Base-by-base conservation (phyloP, 495 filamentous ascomycete species). In the Xylaria castorea region DNA sequence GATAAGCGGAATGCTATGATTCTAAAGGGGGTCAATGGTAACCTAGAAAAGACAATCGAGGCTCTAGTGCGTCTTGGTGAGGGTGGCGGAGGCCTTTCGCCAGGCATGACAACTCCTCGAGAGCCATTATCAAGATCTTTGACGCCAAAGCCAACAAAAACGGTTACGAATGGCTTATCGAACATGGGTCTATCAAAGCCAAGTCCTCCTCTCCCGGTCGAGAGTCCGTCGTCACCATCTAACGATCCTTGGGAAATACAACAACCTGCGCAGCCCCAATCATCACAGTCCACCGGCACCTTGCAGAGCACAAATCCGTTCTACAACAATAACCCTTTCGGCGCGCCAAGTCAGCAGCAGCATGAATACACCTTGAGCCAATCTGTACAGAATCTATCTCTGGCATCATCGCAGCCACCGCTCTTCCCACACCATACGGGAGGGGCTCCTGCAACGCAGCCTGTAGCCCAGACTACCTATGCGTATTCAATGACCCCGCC, bases 341-440 rank as follows among this genome's bases (percentile, higher is more conserved):
- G 83, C 22, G 65, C 81, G 44, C 83, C 81, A 11, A 78, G 72
- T 46, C 86, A 85, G 65, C 83, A 84, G 68, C 83, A 84, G 70
- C 72, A 77, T 50, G 77, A 82, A 22, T 78, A 82, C 40, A 83
- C 79, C 20, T 75, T 94, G 27, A 89, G 92, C 70, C 85, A 88
- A 68, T 90, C 92, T 6, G 91, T 95, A 77, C 91, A 93, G 79
- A 89, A 88, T 71, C 83, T 95, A 76, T 88, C 91, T n/a, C 81
- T 95, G 22, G 87, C 90, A 20, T 76, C 82, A 20, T 84, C 89
- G 2, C 88, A 88, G 74, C 90, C 90, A 74, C 89, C 91, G 20
- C 84, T 97, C 40, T 96, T 95, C 77, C 93, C 94, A 0, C 89
- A 97, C 81, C 91, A 91, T 30, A 97, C 94, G 8, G 95, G 94